phyloP scores from a whole-genome alignment of 805 yeast genomes.

The Candida piceae region DNA sequence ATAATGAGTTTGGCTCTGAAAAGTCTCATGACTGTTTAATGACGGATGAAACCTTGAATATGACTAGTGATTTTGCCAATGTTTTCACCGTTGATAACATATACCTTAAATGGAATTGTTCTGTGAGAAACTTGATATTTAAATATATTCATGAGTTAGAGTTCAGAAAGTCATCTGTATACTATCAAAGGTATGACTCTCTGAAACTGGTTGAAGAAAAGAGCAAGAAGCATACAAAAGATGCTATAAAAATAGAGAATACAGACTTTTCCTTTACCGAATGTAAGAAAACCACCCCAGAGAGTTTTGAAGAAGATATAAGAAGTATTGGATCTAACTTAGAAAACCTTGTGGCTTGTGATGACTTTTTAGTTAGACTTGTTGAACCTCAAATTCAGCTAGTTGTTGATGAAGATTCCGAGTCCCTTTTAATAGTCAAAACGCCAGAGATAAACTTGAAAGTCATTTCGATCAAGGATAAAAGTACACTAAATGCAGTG shows the following conservation, averaged over 20 bases:
- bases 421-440: conserved; percentile 61
- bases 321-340: conserved; percentile 33
- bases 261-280: neutral
- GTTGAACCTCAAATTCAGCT: conserved; percentile 82
- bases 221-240: neutral
- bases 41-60: conserved; percentile 30
- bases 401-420: conserved; percentile 44
- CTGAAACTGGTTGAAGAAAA: conserved; percentile 24
- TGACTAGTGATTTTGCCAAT: conserved; percentile 44
- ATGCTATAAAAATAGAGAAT: neutral
- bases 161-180: conserved; percentile 37
- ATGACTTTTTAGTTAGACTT: conserved; percentile 61
- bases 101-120: conserved; percentile 74
- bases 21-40: conserved; percentile 62
- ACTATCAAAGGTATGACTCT: conserved; percentile 25
- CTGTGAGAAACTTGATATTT: conserved; percentile 56
- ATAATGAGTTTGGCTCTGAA: conserved; percentile 41
- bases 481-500: conserved; percentile 9
- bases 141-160: conserved; percentile 51
- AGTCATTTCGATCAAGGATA: conserved; percentile 56
- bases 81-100: conserved; percentile 69
- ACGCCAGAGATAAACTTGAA: conserved; percentile 69
- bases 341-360: conserved; percentile 33
- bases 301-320: conserved; percentile 50
- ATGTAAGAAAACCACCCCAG: neutral